Percentiles rank a stretch among this genome's conserved stretches.
phyloP scores from a whole-genome alignment of 176 grass and related monocot species.

The Avena insularis region DNA sequence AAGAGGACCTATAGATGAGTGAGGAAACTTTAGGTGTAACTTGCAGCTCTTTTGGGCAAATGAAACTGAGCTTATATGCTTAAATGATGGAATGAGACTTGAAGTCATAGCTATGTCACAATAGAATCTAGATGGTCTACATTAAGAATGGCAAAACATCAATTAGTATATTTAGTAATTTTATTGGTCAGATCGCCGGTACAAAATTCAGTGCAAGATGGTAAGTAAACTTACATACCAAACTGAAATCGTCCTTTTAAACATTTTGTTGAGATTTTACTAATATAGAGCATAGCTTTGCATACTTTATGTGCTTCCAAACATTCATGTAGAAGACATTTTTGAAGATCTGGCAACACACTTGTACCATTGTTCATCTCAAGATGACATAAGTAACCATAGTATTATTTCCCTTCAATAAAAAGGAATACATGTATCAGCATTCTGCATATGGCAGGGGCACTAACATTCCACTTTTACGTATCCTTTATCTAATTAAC shows the following conservation, averaged over 20 bases:
- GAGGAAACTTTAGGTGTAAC: no score
- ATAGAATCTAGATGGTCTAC: background rate
- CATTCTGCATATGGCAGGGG: background rate
- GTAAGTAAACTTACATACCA: background rate
- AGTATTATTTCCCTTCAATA: background rate
- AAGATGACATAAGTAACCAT: background rate
- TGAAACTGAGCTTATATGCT: no score
- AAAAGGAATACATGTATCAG: background rate
- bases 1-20: no score
- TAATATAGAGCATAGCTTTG: background rate
- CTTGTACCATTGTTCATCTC: background rate
- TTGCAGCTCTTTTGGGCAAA: no score
- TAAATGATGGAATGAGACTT: no score
- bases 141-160: background rate
- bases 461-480: background rate
- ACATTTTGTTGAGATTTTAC: background rate
- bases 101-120: no score
- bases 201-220: background rate
- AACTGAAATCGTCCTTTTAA: background rate
- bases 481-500: background rate
- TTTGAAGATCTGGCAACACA: background rate
- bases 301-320: background rate
- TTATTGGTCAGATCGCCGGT: background rate
- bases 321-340: background rate
- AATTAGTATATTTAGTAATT: background rate